phyloP scores from a whole-genome alignment of 2,329 filamentous ascomycete genomes.

The Aspergillus piperis region DNA sequence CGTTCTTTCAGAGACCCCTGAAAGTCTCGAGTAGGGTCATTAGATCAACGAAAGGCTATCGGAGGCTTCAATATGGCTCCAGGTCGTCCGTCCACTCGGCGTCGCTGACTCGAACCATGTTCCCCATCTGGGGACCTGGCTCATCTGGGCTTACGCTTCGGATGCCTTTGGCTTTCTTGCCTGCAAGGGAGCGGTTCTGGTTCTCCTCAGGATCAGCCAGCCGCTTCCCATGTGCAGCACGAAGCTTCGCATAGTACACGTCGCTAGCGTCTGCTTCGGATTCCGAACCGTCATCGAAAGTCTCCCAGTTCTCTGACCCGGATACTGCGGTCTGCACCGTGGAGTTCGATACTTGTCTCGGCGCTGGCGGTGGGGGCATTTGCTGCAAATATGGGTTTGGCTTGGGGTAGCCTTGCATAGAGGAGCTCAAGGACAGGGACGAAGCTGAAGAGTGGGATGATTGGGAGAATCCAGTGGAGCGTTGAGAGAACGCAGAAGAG shows the following conservation, averaged over 20 bases:
- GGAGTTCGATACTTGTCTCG: conserved; percentile 71
- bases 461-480: conserved; percentile 41
- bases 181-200: conserved; percentile 31
- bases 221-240: conserved; percentile 68
- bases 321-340: conserved; percentile 66
- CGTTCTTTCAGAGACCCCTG: conserved; percentile 22
- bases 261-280: conserved; percentile 73
- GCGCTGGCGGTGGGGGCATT: conserved; percentile 42
- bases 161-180: conserved; percentile 50
- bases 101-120: conserved; percentile 52
- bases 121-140: conserved; percentile 43
- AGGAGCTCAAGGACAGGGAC: conserved; percentile 38
- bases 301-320: conserved; percentile 97
- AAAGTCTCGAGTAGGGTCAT: conserved; percentile 11
- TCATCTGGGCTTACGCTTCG: conserved; percentile 49
- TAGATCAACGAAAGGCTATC: neutral
- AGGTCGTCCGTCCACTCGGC: conserved; percentile 57
- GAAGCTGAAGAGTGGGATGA: conserved; percentile 46
- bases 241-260: conserved; percentile 76
- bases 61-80: conserved; percentile 40
- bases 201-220: conserved; percentile 45
- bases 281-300: conserved; percentile 82
- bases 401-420: conserved; percentile 34
- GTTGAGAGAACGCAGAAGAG: conserved; percentile 44
- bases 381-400: conserved; percentile 40